phyloP scores from a whole-genome alignment of 768 basidiomycete genomes.

The Agrocybe pediades region DNA sequence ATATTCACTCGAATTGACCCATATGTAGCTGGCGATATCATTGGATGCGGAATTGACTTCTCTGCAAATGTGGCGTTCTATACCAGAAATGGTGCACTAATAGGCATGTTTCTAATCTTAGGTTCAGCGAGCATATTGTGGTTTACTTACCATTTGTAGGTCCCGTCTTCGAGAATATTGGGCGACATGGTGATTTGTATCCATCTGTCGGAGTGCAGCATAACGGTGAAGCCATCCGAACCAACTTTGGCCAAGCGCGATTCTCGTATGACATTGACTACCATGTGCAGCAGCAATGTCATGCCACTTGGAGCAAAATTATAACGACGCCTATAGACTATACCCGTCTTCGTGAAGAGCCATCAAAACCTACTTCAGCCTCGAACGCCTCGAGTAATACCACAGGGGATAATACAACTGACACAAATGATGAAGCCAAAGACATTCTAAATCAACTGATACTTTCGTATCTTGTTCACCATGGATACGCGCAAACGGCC shows the following conservation, averaged over 20 bases:
- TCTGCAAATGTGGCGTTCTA: slow-evolving; percentile 80
- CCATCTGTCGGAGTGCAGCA: slow-evolving; percentile 91
- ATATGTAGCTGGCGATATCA: slow-evolving; percentile 72
- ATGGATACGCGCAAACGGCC: slow-evolving; percentile 78
- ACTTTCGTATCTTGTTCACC: slow-evolving; percentile 78
- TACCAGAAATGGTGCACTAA: slow-evolving; percentile 81
- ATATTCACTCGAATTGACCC: neutral
- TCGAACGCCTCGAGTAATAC: slow-evolving; percentile 25
- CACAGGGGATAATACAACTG: slow-evolving; percentile 23
- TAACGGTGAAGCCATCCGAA: slow-evolving; percentile 71
- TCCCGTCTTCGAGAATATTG: slow-evolving; percentile 71
- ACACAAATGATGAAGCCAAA: slow-evolving; percentile 55
- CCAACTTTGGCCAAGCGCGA: slow-evolving; percentile 85
- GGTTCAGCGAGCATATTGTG: too few relatives aligned
- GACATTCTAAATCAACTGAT: slow-evolving; percentile 73
- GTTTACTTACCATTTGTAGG: slow-evolving; percentile 46
- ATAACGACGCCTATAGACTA: slow-evolving; percentile 55
- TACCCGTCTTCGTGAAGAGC: slow-evolving; percentile 29
- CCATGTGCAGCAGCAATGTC: slow-evolving; percentile 73
- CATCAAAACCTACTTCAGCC: slow-evolving; percentile 20
- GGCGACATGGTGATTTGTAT: slow-evolving; percentile 66
- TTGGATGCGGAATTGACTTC: slow-evolving; percentile 95
- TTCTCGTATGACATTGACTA: slow-evolving; percentile 93
- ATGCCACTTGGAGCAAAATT: slow-evolving; percentile 67
- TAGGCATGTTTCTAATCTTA: slow-evolving; percentile 64